Evolutionary conservation across 805 yeast genomes (phyloP).

Genomic region (Cyberlindnera maclurae): DNA sequence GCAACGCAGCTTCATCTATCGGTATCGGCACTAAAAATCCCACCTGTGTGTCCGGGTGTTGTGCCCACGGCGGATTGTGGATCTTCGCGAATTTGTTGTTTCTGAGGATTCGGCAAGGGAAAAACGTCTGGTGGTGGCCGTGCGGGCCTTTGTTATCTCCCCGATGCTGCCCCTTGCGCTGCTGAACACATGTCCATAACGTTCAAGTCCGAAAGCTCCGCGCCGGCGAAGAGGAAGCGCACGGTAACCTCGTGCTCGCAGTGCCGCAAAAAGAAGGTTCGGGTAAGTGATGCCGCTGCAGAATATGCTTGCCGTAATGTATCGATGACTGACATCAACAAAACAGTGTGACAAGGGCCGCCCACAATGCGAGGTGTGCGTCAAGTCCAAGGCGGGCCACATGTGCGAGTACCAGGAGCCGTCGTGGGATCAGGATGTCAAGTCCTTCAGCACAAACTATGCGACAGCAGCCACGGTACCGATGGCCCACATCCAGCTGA

Average conservation of each 20-base stretch:
- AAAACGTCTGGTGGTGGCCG: too few species aligned
- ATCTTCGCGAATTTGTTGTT: too few species aligned
- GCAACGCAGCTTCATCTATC: slow-evolving; percentile 19
- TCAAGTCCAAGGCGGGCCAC: slow-evolving; percentile 40
- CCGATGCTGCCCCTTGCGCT: too few species aligned
- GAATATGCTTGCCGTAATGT: too few species aligned
- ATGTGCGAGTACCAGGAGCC: slow-evolving; percentile 49
- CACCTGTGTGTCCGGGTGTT: too few species aligned
- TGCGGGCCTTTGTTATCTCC: too few species aligned
- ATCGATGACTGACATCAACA: slow-evolving; percentile 3
- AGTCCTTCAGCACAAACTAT: slow-evolving; percentile 9
- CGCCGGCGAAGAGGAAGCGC: slow-evolving; percentile 19
- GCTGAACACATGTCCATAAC: neutral
- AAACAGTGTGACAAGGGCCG: slow-evolving; percentile 37
- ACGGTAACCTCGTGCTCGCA: slow-evolving; percentile 20
- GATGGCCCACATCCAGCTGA: slow-evolving; percentile 17
- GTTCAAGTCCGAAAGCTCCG: slow-evolving; percentile 5
- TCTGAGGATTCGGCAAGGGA: too few species aligned
- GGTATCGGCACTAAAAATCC: too few species aligned
- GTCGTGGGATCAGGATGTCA: slow-evolving; percentile 43
- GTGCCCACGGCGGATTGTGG: too few species aligned
- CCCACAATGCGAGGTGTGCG: slow-evolving; percentile 48
- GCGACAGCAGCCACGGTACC: slow-evolving; percentile 20
- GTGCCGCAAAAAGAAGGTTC: slow-evolving; percentile 22
- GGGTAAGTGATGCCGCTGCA: too few species aligned